A percentile compares a stretch with the other conserved stretches of the same genome.
Evolutionary conservation across 805 yeast genomes (phyloP).

Genomic region (Schizosaccharomyces cryophilus): DNA sequence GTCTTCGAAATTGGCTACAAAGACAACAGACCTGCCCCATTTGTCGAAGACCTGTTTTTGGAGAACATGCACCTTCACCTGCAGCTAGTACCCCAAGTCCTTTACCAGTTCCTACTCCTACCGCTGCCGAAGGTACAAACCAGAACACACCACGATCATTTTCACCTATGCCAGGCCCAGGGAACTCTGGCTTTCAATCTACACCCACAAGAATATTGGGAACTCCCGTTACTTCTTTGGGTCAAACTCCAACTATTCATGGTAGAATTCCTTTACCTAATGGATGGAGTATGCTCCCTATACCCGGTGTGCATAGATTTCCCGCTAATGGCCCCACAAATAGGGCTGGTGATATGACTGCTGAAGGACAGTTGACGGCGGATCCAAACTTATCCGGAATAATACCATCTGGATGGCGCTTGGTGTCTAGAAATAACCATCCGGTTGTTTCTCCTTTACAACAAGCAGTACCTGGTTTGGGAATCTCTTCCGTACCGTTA

Average conservation of each 20-base stretch:
- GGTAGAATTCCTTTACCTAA: conserved; percentile 6
- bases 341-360: no score
- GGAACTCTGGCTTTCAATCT: not conserved
- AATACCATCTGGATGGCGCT: not conserved
- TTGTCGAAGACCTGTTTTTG: conserved; percentile 50
- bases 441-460: not conserved
- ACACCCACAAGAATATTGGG: no score
- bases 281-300: conserved; percentile 10
- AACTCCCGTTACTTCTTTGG: not conserved
- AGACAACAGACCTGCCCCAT: conserved; percentile 84
- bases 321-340: not conserved
- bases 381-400: not conserved
- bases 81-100: not conserved
- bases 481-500: no score
- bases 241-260: conserved; percentile 1
- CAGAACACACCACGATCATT: not conserved
- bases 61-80: not conserved
- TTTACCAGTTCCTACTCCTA: conserved; percentile 1
- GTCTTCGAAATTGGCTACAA: conserved; percentile 80
- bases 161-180: not conserved
- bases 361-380: no score
- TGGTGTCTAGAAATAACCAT: not conserved
- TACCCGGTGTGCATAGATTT: conserved; percentile 5
- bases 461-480: no score
- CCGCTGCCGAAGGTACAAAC: not conserved